Evolutionary conservation across 23 red algal species (phyloP).

Genomic region (Gracilaria vermiculophylla): DNA sequence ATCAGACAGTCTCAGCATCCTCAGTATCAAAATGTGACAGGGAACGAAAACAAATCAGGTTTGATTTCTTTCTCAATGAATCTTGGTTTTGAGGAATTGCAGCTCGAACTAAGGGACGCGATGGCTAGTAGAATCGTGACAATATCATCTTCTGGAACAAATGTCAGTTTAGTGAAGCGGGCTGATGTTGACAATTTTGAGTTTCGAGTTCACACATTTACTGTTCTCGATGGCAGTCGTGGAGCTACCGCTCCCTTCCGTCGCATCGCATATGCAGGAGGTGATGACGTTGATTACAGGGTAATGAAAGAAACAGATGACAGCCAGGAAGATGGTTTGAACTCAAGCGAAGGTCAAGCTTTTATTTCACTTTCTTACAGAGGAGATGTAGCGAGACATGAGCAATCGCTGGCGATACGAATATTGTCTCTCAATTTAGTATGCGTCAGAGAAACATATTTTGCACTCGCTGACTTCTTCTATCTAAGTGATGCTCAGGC

Average conservation of each 20-base stretch:
- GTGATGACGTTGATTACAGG: neutral
- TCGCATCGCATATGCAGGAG: conserved; percentile 50
- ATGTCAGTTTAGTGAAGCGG: conserved; percentile 31
- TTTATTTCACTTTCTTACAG: conserved; percentile 49
- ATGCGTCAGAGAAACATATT: conserved; percentile 75
- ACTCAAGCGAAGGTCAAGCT: neutral
- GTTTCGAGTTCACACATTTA: conserved; percentile 48
- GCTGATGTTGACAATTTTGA: conserved; percentile 36
- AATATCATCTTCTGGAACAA: conserved; percentile 48
- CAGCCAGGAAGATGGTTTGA: neutral
- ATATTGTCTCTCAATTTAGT: conserved; percentile 68
- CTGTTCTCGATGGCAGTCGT: conserved; percentile 61
- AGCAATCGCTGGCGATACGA: conserved; percentile 62
- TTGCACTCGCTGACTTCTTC: conserved; percentile 74
- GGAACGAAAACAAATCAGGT: neutral
- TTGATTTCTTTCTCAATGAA: conserved; percentile 63
- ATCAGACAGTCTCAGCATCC: conserved; percentile 11
- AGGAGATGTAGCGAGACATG: conserved; percentile 43
- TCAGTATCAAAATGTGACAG: neutral
- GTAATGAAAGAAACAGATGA: neutral
- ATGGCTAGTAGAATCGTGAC: conserved; percentile 52
- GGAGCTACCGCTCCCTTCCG: conserved; percentile 73
- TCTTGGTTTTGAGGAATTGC: conserved; percentile 64
- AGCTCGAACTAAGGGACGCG: conserved; percentile 57
- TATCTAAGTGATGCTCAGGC: conserved; percentile 34